Evolutionary conservation across 2,329 filamentous ascomycete genomes (phyloP).

Genomic region (Colletotrichum chrysophilum): DNA sequence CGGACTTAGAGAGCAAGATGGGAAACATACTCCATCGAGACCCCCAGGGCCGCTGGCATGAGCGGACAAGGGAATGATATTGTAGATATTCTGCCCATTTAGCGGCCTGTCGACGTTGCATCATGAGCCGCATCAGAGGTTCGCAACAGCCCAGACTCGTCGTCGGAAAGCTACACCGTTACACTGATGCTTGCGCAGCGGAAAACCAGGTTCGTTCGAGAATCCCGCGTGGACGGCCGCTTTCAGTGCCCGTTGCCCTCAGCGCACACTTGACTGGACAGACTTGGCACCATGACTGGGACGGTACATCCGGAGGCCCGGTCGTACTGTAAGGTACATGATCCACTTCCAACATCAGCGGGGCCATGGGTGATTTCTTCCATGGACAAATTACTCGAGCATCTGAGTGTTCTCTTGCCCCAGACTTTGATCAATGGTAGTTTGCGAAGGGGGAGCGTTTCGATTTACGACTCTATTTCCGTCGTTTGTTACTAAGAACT

Average conservation of each 20-base stretch:
- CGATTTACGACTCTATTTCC: neutral
- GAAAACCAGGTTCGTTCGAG: neutral
- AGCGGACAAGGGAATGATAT: neutral
- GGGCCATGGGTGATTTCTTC: neutral
- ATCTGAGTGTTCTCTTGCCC: neutral
- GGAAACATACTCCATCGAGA: neutral
- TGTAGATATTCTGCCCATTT: slow-evolving; percentile 8
- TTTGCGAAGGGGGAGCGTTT: neutral
- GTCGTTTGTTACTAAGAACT: neutral
- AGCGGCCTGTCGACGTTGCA: neutral
- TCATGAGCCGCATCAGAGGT: neutral
- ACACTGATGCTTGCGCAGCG: neutral
- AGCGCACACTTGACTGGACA: neutral
- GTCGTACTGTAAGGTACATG: neutral
- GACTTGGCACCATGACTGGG: neutral
- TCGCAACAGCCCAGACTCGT: neutral
- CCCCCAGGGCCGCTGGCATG: neutral
- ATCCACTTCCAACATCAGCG: neutral
- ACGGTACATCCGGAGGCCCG: slow-evolving; percentile 13
- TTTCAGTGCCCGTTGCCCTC: neutral
- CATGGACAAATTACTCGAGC: neutral
- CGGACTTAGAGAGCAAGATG: neutral
- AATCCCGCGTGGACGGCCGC: neutral
- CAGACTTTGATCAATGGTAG: neutral
- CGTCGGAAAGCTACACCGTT: neutral